Percentiles rank a stretch among this genome's conserved stretches.
phyloP scores from a whole-genome alignment of 2,329 filamentous ascomycete genomes.

The Aschersonia sp. region DNA sequence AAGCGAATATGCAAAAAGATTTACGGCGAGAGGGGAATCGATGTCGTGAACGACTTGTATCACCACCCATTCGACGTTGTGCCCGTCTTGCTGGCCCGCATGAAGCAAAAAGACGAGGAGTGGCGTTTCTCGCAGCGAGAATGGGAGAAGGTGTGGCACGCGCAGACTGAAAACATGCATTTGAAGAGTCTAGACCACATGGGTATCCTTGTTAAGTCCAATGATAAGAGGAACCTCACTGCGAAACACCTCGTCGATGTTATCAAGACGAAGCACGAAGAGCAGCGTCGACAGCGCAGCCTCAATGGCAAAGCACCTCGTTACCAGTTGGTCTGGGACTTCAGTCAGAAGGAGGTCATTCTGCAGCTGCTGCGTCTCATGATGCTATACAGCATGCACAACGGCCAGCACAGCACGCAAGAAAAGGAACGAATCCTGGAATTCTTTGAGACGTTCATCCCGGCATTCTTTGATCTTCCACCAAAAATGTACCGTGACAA shows the following conservation, averaged over 20 bases:
- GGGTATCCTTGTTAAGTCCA: constrained; percentile 75
- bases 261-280: constrained; percentile 85
- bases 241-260: constrained; percentile 81
- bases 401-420: constrained; percentile 54
- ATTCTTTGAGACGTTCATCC: constrained; percentile 65
- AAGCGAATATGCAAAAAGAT: constrained; percentile 96
- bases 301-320: constrained; percentile 46
- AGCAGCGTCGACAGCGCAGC: constrained; percentile 62
- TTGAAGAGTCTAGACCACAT: constrained; percentile 96
- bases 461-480: constrained; percentile 62
- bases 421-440: constrained; percentile 62
- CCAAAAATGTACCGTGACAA: constrained; percentile 54
- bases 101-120: constrained; percentile 94
- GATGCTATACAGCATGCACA: constrained; percentile 51
- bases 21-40: constrained; percentile 75
- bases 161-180: constrained; percentile 88
- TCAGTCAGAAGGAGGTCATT: constrained; percentile 57
- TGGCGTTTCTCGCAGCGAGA: constrained; percentile 96
- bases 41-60: constrained; percentile 81
- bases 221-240: constrained; percentile 83
- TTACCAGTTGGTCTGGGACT: constrained; percentile 63
- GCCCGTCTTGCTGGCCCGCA: constrained; percentile 70
- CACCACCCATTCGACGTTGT: constrained; percentile 72
- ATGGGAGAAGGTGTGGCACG: constrained; percentile 98
- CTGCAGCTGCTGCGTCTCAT: constrained; percentile 47